Percentiles rank a stretch among this genome's conserved stretches.
phyloP scores from a whole-genome alignment of 2,329 filamentous ascomycete species.

The Orbilia quercus region DNA sequence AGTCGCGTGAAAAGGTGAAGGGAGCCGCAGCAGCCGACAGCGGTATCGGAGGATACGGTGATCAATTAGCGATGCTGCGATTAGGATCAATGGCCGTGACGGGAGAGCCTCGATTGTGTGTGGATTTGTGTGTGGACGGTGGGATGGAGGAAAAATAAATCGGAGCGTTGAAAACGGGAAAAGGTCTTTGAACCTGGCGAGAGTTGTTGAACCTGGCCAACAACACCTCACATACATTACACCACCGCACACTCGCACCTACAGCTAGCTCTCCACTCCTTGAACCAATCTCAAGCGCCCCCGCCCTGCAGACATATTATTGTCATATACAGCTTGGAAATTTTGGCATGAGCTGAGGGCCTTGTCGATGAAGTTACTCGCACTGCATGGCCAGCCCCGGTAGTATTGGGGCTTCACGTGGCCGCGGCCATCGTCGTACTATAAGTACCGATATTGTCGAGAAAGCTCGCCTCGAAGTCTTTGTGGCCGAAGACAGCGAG shows the following conservation, averaged over 20 bases:
- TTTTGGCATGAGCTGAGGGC: constrained; percentile 25
- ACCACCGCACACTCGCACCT: constrained; percentile 7
- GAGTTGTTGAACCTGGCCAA: constrained; percentile 22
- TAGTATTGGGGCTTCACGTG: constrained; percentile 59
- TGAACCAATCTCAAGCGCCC: constrained; percentile 3
- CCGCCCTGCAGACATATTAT: constrained; percentile 1
- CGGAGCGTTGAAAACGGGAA: constrained; percentile 30
- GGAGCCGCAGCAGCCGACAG: background rate
- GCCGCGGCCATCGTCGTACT: constrained; percentile 59
- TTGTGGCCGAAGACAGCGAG: constrained; percentile 70
- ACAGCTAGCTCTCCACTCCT: constrained; percentile 16
- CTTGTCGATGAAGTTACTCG: constrained; percentile 48
- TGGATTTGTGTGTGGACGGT: constrained; percentile 28
- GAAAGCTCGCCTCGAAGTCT: constrained; percentile 71
- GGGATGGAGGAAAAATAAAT: constrained; percentile 28
- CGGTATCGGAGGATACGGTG: background rate
- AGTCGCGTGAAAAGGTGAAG: constrained; percentile 43
- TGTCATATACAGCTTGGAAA: constrained; percentile 8
- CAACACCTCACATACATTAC: constrained; percentile 28
- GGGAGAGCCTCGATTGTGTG: constrained; percentile 15
- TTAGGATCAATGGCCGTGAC: background rate
- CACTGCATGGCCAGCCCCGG: constrained; percentile 51
- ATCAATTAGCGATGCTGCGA: constrained; percentile 23
- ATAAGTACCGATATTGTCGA: constrained; percentile 68
- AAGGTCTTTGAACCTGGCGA: constrained; percentile 35